Base-by-base conservation (phyloP, 257 asterid genomes). In the Solanum etuberosum region DNA sequence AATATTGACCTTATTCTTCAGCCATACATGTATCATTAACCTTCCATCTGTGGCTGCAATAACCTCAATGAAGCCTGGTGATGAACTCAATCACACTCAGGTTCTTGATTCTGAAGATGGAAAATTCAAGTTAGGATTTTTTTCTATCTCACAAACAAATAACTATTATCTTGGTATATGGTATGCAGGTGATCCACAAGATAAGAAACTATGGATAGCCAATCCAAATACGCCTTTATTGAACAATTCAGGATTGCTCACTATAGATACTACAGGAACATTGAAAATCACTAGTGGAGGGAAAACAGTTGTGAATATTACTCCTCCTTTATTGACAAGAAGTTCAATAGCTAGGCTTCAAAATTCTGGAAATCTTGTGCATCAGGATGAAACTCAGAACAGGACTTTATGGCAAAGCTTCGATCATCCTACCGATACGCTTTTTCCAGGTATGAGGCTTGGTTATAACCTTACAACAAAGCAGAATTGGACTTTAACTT, bases 391-490 rank as follows among this genome's bases (percentile, higher is more conserved):
- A 77, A 77, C 83, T 77, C 1, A 13, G 61, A 77, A 77, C 21
- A 42, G 3, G 12, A 42, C 61, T 40, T 77, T 77, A 25, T 77
- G 84, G 84, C 84, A 42, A 77, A 95, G 98, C 72, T 92, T 90
- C 35, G 96, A 94, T 88, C 88, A 91, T 89, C 97, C 97, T 13
- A 93, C 94, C 0, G 89, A 90, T 54, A 90, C 90, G 1, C 92
- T 95, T 86, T 91, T 95, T 2, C 92, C 96, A 23, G 92, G 91
- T 29, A 95, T 93, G 95, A 93, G 83, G 90, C 70, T 93, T 7
- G 91, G 96, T 3, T 74, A 87, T 67, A 88, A 94, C 80, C 90
- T n/a, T 65, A 86, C 89, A 15, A 89, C 93, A 13, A 88, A 87
- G 34, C 77, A 88, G 68, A 89, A 89, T 11, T 89, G 93, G 93